Conservation (phyloP, 768 basidiomycete species). For the Jaapia argillacea region DNA sequence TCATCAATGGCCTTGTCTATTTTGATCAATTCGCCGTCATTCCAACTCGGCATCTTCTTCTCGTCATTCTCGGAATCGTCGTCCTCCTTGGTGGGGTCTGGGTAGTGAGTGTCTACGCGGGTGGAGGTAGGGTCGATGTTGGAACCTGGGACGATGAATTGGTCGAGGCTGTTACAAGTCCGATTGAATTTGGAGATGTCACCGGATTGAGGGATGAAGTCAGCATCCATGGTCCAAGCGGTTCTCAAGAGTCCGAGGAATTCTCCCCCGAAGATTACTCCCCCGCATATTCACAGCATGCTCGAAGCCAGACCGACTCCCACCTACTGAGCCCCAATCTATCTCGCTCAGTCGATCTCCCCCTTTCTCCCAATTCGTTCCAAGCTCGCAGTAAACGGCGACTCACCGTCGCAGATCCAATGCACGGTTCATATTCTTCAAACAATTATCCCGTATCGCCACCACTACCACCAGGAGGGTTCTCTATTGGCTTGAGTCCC, state of each 20-base stretch:
- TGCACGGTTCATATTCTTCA: too few relatives aligned
- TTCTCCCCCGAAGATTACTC: too few relatives aligned
- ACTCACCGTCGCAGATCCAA: not conserved
- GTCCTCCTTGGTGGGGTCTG: constrained; percentile 82
- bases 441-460: too few relatives aligned
- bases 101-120: constrained; percentile 74
- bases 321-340: not conserved
- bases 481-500: constrained; percentile 70
- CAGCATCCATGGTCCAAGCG: not conserved
- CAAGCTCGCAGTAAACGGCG: not conserved
- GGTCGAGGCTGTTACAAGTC: constrained; percentile 5
- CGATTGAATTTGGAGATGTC: too few relatives aligned
- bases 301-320: not conserved
- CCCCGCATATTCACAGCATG: not conserved
- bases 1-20: constrained; percentile 84
- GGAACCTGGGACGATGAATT: constrained; percentile 35
- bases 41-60: constrained; percentile 51
- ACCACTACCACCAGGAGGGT: constrained; percentile 28
- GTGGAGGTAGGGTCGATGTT: constrained; percentile 36
- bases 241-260: too few relatives aligned
- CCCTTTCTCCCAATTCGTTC: not conserved
- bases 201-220: too few relatives aligned
- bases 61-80: constrained; percentile 70
- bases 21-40: constrained; percentile 79
- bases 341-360: not conserved